phyloP scores from a whole-genome alignment of 2,329 filamentous ascomycete species.

The Cylindrodendrum hubeiense region DNA sequence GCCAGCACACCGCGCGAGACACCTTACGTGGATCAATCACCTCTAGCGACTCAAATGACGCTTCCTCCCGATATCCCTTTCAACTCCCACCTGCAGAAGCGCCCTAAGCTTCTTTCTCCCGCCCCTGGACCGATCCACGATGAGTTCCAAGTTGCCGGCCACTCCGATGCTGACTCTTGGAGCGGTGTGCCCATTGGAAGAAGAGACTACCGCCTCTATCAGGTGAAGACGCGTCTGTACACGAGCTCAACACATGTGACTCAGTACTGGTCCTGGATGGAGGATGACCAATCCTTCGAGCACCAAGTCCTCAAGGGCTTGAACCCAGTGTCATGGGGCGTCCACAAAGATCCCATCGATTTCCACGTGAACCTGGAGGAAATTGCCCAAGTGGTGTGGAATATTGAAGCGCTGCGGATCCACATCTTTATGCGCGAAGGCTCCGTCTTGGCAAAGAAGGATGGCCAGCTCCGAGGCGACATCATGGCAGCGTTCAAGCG shows the following conservation, averaged over 20 bases:
- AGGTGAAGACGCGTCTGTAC: constrained; percentile 62
- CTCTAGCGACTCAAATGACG: constrained; percentile 35
- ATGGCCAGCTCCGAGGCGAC: constrained; percentile 56
- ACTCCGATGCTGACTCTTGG: constrained; percentile 65
- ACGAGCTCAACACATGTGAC: constrained; percentile 62
- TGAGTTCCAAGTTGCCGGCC: constrained; percentile 60
- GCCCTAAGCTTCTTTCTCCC: constrained; percentile 40
- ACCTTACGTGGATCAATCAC: constrained; percentile 45
- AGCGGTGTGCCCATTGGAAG: constrained; percentile 58
- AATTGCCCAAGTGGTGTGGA: constrained; percentile 60
- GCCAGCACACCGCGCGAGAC: constrained; percentile 44
- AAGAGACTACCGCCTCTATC: constrained; percentile 64
- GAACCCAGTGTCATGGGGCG: constrained; percentile 59
- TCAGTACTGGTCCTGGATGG: constrained; percentile 68
- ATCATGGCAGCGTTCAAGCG: constrained; percentile 66
- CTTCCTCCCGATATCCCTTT: constrained; percentile 23
- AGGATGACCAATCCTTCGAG: constrained; percentile 57
- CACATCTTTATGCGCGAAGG: constrained; percentile 53
- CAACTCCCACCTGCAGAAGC: constrained; percentile 42
- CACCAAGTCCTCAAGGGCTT: constrained; percentile 65
- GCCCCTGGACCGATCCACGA: constrained; percentile 38
- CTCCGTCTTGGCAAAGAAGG: constrained; percentile 38
- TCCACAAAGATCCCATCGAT: constrained; percentile 63
- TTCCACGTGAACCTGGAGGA: constrained; percentile 63
- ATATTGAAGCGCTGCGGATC: constrained; percentile 56